Evolutionary conservation across 257 asterid species (phyloP).

Genomic region (Scutellaria baicalensis): DNA sequence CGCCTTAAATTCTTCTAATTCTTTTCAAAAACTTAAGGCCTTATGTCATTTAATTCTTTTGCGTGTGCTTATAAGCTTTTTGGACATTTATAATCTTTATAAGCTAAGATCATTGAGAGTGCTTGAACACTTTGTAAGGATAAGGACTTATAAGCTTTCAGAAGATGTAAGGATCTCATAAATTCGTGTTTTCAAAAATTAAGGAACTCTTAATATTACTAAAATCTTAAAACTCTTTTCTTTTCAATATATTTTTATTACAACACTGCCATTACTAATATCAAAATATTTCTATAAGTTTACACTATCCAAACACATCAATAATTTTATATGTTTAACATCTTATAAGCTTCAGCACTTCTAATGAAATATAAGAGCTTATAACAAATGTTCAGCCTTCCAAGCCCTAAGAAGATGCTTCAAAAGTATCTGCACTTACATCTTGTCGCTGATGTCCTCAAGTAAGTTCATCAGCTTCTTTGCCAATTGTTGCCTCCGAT

Average conservation of each 20-base stretch:
- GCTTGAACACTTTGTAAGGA: not conserved
- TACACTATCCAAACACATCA: not conserved
- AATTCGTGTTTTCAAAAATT: not conserved
- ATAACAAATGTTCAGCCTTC: not conserved
- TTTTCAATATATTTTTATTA: not conserved
- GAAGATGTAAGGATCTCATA: not conserved
- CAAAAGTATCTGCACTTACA: constrained; percentile 36
- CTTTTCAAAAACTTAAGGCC: no score
- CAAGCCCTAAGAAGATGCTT: not conserved
- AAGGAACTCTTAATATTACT: not conserved
- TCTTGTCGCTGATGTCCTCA: constrained; percentile 87
- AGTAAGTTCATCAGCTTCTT: constrained; percentile 89
- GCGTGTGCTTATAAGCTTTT: not conserved
- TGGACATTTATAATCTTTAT: not conserved
- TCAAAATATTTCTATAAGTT: not conserved
- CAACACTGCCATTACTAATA: not conserved
- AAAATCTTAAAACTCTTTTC: not conserved
- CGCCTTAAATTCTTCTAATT: not conserved
- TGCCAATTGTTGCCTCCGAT: constrained; percentile 88
- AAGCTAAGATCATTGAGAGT: not conserved
- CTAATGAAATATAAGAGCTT: not conserved
- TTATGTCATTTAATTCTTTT: not conserved
- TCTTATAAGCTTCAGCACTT: not conserved
- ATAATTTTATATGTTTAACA: not conserved
- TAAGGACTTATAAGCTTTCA: not conserved